Percentiles rank a stretch among this genome's conserved stretches.
Evolutionary conservation across 1,284 basidiomycete species (phyloP).

Genomic region (Ganoderma lucidum): DNA sequence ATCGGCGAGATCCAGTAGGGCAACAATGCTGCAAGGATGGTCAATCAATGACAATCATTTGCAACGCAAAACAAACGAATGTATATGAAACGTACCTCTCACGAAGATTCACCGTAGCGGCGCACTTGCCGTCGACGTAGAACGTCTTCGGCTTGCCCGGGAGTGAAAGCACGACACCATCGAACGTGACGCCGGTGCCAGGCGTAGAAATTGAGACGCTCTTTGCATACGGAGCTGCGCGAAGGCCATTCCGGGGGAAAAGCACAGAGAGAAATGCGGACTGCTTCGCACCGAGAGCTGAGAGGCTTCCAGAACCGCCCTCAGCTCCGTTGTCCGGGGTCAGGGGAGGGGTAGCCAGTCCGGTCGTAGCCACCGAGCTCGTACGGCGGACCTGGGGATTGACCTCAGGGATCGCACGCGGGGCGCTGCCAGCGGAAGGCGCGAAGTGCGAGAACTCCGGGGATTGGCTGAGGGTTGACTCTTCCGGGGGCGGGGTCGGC

Average conservation of each 20-base stretch:
- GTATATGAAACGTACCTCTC: conserved; percentile 65
- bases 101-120: conserved; percentile 75
- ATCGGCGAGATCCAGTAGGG: conserved; percentile 82
- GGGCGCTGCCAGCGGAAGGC: conserved; percentile 41
- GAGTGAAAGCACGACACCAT: conserved; percentile 79
- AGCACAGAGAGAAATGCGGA: conserved; percentile 76
- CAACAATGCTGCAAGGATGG: conserved; percentile 70
- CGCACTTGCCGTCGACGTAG: conserved; percentile 84
- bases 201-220: conserved; percentile 76
- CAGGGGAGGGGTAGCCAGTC: conserved; percentile 67
- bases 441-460: conserved; percentile 29
- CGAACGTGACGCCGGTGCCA: conserved; percentile 70
- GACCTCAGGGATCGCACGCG: conserved; percentile 55
- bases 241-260: conserved; percentile 74
- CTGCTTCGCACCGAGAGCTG: conserved; percentile 47
- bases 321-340: conserved; percentile 58
- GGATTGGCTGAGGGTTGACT: conserved; percentile 24
- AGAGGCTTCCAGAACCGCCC: conserved; percentile 38
- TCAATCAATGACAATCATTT: neutral
- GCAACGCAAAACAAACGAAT: neutral
- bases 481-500: conserved; percentile 39
- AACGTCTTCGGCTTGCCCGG: conserved; percentile 75
- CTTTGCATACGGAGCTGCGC: conserved; percentile 72
- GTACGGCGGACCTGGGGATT: conserved; percentile 20
- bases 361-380: conserved; percentile 7